Evolutionary conservation across 371 early-diverging fungal genomes (phyloP).

Genomic region (Globomyces sp.): DNA sequence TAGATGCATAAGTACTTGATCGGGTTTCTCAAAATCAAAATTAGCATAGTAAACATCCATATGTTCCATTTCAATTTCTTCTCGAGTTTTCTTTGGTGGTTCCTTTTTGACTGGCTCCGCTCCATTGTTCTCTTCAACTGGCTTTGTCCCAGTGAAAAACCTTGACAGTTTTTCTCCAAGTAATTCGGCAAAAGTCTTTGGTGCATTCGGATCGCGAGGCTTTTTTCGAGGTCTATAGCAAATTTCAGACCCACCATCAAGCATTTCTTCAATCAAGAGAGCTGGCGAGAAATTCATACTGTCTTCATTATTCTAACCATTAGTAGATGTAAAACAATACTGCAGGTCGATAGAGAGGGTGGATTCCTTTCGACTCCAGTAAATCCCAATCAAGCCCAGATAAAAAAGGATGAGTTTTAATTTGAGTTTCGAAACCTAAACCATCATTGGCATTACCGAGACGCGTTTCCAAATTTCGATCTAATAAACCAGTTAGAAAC

Average conservation of each 20-base stretch:
- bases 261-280: background rate
- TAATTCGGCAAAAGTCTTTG: background rate
- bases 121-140: background rate
- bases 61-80: slow-evolving; percentile 8
- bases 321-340: background rate
- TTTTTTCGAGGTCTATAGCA: background rate
- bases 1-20: background rate
- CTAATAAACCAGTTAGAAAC: background rate
- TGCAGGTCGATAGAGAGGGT: background rate
- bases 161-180: background rate
- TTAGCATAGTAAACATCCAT: background rate
- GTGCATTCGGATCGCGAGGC: background rate
- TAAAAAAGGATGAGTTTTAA: slow-evolving; percentile 6
- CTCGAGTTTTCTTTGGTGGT: background rate
- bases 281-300: background rate
- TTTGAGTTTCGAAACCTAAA: slow-evolving; percentile 2
- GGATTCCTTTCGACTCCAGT: background rate
- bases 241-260: background rate
- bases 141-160: background rate
- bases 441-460: slow-evolving; percentile 1
- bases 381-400: slow-evolving; percentile 9
- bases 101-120: background rate
- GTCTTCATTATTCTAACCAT: background rate
- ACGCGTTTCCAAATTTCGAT: background rate
- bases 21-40: slow-evolving; percentile 14